Percentiles rank a stretch among this genome's conserved stretches.
These are phyloP conservation scores for Neurospora sp. DNA, from an alignment of 495 filamentous ascomycete genomes.

Conservation along the genomic window DNA sequence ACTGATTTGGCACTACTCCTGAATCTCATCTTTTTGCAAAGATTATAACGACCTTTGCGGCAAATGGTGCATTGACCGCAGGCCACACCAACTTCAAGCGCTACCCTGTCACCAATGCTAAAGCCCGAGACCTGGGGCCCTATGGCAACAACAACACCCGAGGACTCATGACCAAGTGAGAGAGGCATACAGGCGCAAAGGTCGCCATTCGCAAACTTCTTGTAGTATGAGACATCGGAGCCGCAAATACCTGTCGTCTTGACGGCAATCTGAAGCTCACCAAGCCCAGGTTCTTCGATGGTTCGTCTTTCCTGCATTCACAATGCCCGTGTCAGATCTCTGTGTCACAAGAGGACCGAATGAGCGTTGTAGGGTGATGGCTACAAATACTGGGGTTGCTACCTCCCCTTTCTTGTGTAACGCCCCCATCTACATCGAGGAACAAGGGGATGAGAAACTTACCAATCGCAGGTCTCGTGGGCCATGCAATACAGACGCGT, in stretches of 20 bases:
- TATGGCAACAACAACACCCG: conserved; percentile 56
- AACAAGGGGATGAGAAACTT: conserved; percentile 12
- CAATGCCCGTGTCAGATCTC: conserved; percentile 6
- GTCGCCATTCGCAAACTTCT: conserved; percentile 74
- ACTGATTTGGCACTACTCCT: conserved; percentile 72
- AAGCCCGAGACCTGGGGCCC: conserved; percentile 46
- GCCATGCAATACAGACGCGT: conserved; percentile 43
- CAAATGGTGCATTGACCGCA: conserved; percentile 69
- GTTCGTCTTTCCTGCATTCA: conserved; percentile 32
- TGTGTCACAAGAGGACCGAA: not conserved
- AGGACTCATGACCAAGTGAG: conserved; percentile 71
- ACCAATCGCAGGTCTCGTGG: conserved; percentile 43
- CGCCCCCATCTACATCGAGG: conserved; percentile 8
- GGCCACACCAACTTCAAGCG: conserved; percentile 76
- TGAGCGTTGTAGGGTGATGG: not conserved
- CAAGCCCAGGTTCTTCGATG: conserved; percentile 35
- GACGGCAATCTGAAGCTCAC: conserved; percentile 65
- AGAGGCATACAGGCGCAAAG: conserved; percentile 64
- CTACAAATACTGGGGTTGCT: not conserved
- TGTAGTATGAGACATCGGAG: conserved; percentile 79
- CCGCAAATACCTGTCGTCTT: conserved; percentile 73
- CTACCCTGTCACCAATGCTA: conserved; percentile 68
- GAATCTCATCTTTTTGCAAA: conserved; percentile 76
- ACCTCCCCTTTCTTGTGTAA: conserved; percentile 16
- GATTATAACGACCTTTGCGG: conserved; percentile 72